A percentile compares a stretch with the other conserved stretches of the same genome.
These are phyloP conservation scores for Aurantiochytrium sp. DNA, from an alignment of 108 stramenopile genomes.

Conservation along the genomic window DNA sequence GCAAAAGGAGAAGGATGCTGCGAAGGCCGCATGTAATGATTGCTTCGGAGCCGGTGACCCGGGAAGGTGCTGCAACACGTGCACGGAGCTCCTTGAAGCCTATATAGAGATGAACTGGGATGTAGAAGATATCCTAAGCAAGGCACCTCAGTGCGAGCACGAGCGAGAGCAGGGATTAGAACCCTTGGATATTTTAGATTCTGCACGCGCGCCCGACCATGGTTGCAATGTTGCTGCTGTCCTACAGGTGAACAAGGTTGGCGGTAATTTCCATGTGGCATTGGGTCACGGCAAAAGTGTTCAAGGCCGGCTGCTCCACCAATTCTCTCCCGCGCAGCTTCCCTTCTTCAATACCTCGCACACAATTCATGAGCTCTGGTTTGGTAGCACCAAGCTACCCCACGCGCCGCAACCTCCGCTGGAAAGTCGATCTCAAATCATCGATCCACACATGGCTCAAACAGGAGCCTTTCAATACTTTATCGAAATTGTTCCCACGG, in stretches of 20 bases:
- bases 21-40: not conserved
- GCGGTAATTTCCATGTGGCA: constrained; percentile 30
- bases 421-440: not conserved
- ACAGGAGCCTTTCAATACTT: not conserved
- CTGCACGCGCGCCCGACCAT: not conserved
- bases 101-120: not conserved
- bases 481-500: not conserved
- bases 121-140: not conserved
- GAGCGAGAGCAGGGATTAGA: not conserved
- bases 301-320: constrained; percentile 18
- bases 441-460: not conserved
- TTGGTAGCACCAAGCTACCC: not conserved
- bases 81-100: not conserved
- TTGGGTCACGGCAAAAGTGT: constrained; percentile 11
- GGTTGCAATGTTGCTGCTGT: not conserved
- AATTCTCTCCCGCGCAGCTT: constrained; percentile 19
- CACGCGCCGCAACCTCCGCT: not conserved
- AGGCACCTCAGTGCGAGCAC: not conserved
- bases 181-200: not conserved
- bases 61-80: not conserved
- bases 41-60: not conserved
- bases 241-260: constrained; percentile 18
- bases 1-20: not conserved
- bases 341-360: constrained; percentile 28
- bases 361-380: constrained; percentile 25